phyloP scores from a whole-genome alignment of 2,329 filamentous ascomycete genomes.

The Herpomyces periplanetae region DNA sequence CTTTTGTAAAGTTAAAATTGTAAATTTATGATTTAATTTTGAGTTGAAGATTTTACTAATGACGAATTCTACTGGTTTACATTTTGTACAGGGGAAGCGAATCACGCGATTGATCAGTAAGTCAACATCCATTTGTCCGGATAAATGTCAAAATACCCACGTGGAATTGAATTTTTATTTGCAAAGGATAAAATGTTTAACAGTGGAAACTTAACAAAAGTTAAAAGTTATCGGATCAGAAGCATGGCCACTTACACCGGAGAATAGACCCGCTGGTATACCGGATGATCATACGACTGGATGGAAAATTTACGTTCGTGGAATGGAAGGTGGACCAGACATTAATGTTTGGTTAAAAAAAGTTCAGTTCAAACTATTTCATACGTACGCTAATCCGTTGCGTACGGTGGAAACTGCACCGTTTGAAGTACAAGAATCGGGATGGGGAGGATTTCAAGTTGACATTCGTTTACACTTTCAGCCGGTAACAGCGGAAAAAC shows the following conservation, averaged over 20 bases:
- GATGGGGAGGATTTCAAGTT: slow-evolving; percentile 94
- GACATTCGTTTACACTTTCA: slow-evolving; percentile 80
- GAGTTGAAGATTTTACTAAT: too few relatives aligned
- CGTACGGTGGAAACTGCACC: slow-evolving; percentile 30
- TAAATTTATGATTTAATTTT: too few relatives aligned
- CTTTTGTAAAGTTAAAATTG: too few relatives aligned
- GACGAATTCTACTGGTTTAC: too few relatives aligned
- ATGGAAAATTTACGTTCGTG: slow-evolving; percentile 77
- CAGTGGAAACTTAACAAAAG: too few relatives aligned
- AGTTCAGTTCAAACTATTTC: slow-evolving; percentile 90
- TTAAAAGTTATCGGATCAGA: slow-evolving; percentile 1
- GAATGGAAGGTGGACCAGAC: slow-evolving; percentile 42
- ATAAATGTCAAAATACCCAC: too few relatives aligned
- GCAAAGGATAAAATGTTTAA: too few relatives aligned
- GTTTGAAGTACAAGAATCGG: slow-evolving; percentile 62
- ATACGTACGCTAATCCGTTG: slow-evolving; percentile 32
- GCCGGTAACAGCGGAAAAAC: slow-evolving; percentile 55
- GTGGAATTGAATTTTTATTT: too few relatives aligned
- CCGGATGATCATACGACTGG: slow-evolving; percentile 80
- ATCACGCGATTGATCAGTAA: too few relatives aligned
- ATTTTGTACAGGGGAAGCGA: too few relatives aligned
- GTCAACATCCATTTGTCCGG: too few relatives aligned
- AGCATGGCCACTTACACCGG: slow-evolving; percentile 1
- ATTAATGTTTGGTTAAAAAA: slow-evolving; percentile 85
- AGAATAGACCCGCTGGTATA: slow-evolving; percentile 18